phyloP scores from a whole-genome alignment of 164 flowering plant species.

The Dillenia suffruticosa region DNA sequence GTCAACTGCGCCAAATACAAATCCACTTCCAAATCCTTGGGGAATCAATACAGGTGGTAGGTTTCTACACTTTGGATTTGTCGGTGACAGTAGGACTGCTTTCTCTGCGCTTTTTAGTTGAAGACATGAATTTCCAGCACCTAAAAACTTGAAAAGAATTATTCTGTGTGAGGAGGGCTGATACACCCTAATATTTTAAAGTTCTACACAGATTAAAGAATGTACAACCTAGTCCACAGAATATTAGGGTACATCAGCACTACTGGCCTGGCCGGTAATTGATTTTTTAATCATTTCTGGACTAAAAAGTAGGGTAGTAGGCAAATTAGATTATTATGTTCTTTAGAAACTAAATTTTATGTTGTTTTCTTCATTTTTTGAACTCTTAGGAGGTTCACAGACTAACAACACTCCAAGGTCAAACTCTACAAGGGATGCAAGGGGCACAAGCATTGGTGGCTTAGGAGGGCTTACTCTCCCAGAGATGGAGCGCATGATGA shows the following conservation, averaged over 20 bases:
- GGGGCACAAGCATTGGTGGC: constrained; percentile 53
- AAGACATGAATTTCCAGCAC: neutral
- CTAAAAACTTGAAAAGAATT: no score
- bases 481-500: constrained; percentile 50
- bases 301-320: no score
- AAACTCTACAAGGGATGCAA: constrained; percentile 44
- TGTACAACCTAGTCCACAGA: no score
- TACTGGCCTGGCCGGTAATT: no score
- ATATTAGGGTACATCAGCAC: no score
- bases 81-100: neutral
- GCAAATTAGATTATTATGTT: neutral
- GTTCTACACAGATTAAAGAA: no score
- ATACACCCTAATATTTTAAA: no score
- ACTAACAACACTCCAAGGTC: constrained; percentile 53
- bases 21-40: constrained; percentile 97
- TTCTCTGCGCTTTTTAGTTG: neutral
- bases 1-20: constrained; percentile 65
- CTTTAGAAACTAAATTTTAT: neutral
- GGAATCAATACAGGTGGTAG: constrained; percentile 30
- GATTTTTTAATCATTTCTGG: no score
- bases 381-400: constrained; percentile 44
- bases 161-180: no score
- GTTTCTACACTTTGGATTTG: neutral
- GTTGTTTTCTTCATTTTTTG: neutral
- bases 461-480: constrained; percentile 68